Evolutionary conservation across 805 yeast species (phyloP), one percentile per base, ranked within the genome.

Genomic region (Kregervanrija pseudodelftensis): DNA sequence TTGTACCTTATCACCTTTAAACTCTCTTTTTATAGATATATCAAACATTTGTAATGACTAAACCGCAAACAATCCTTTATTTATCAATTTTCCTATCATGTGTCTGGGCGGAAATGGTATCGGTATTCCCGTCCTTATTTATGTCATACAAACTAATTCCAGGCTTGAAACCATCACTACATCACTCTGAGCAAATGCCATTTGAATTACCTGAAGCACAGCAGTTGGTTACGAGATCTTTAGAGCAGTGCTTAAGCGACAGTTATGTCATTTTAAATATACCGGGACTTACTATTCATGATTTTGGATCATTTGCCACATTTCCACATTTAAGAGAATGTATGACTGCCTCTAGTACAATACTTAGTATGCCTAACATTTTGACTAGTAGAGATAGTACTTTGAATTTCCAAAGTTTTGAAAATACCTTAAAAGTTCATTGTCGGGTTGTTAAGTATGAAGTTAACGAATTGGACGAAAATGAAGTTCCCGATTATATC

Each of bases 291-390:
- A 56, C 59, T 7, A 59, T 70, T 36, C 61, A 67, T 16, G 84
- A 80, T 55, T 71, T 77, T 31, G 59, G 61, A 22, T 45, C 67
- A 33, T 69, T 68, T 48, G 54, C 60, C 12, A 52, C 57, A 32
- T 79, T 81, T 68, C 69, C 66, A 2, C 67, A 72, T 47, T 49
- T 82, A 4, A 68, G 81, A 46, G 68, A 73, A 36, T 74, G 77
- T 54, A 56, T 80, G 49, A 61, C 69, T 16, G 65, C 70, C 57
- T 68, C 85, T n/a, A 81, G 89, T 5, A 77, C 86, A 0, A 65
- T 80, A 8, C 66, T 80, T 4, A 74, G 79, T 2, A 65, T 83
- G 43, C 85, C 88, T 3, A 67, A 79, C 51, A 61, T 72, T 8
- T 60, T 69, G 1, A 13, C 9, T 7, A 14, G 33, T 22, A 63